Base-by-base conservation (phyloP, 2,329 filamentous ascomycete genomes). In the Colletotrichum melonis region DNA sequence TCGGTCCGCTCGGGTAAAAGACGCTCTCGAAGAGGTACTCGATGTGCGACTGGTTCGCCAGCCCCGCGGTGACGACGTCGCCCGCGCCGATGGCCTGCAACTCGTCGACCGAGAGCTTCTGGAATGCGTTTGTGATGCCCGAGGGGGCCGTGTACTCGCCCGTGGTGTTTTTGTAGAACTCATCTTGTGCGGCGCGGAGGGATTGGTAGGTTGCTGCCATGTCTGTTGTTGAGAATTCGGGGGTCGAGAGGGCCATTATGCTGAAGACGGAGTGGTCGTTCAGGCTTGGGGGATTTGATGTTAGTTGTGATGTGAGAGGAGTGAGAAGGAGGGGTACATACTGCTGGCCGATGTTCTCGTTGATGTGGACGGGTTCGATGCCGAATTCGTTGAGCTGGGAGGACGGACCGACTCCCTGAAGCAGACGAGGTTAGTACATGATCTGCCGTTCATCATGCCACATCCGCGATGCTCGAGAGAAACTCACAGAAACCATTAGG, bases 251-350 rank as follows among this genome's bases (percentile, higher is more conserved):
- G 0, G 77, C 78, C 75, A 78, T 78, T 54, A 79, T 79, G 72
- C 76, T 78, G 72, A 78, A 79, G 26, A 79, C 76, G 38, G 75
- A 78, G 73, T 79, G 78, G 38, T 79, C 78, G 62, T 77, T 78
- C 14, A 79, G 74, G 38, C 77, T 78, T 26, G 19, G 5, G 28
- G 42, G 28, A 2, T 6, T 26, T 26, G 1, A 16, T 30, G n/a
- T 71, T 19, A 71, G 69, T 28, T 1, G 38, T 58, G 67, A 8
- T 64, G 54, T 14, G 19, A 64, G 1, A n/a, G 19, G 16, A 12
- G 4, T 7, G 14, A 2, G 8, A 11, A 4, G 11, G 32, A 5
- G 11, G 8, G n/a, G 32, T 1, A 16, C 9, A 1, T 73, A 77
- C 76, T 78, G 75, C 60, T 77, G 76, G n/a, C 77, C 77, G 14